phyloP scores from a whole-genome alignment of 2,329 filamentous ascomycete genomes.

The Fusarium dimerum region DNA sequence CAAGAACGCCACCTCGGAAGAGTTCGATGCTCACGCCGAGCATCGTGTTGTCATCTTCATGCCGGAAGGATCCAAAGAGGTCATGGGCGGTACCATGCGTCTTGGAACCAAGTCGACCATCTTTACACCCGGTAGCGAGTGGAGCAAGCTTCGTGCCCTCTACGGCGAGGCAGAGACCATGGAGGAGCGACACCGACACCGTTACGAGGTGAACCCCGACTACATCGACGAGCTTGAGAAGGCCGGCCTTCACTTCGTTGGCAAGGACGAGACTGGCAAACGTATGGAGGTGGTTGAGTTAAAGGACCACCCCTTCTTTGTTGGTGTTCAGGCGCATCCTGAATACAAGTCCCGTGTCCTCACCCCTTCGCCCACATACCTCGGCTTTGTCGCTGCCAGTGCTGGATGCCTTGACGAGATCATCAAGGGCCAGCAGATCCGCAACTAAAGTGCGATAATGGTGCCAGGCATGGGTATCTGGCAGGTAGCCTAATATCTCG shows the following conservation, averaged over 20 bases:
- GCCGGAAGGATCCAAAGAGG: slow-evolving; percentile 65
- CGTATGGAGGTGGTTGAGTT: slow-evolving; percentile 3
- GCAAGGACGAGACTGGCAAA: background rate
- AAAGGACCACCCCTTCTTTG: slow-evolving; percentile 7
- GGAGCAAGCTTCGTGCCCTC: slow-evolving; percentile 73
- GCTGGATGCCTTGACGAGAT: slow-evolving; percentile 62
- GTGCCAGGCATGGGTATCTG: no score
- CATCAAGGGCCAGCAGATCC: slow-evolving; percentile 1
- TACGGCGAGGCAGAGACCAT: slow-evolving; percentile 63
- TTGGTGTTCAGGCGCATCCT: slow-evolving; percentile 1
- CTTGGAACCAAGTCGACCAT: slow-evolving; percentile 73
- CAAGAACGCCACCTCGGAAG: slow-evolving; percentile 54
- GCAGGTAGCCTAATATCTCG: no score
- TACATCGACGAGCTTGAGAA: slow-evolving; percentile 68
- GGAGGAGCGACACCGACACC: slow-evolving; percentile 79
- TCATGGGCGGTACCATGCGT: slow-evolving; percentile 80
- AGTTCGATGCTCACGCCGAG: slow-evolving; percentile 54
- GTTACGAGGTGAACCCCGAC: slow-evolving; percentile 86
- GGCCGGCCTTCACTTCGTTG: slow-evolving; percentile 65
- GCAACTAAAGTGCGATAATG: background rate
- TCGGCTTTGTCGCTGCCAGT: slow-evolving; percentile 53
- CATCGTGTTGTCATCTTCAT: slow-evolving; percentile 83
- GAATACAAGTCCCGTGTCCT: background rate
- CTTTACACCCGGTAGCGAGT: slow-evolving; percentile 75
- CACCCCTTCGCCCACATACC: slow-evolving; percentile 42